phyloP scores from a whole-genome alignment of 2,329 filamentous ascomycete genomes.

The Ilyonectria destructans region DNA sequence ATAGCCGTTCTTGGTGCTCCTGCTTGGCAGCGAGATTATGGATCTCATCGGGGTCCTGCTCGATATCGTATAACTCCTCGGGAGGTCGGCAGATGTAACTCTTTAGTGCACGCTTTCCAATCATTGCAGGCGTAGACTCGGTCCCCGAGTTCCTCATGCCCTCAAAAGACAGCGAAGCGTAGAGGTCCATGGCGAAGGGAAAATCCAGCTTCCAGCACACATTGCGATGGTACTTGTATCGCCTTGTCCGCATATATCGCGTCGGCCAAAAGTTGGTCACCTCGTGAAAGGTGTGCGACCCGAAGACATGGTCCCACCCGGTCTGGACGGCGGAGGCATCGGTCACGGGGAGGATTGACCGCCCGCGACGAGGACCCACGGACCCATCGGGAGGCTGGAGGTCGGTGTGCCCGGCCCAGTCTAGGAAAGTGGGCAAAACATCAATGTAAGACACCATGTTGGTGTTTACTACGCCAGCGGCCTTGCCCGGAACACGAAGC shows the following conservation, averaged over 20 bases:
- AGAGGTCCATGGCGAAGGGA: conserved; percentile 64
- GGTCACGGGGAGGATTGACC: conserved; percentile 59
- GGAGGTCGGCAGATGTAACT: conserved; percentile 62
- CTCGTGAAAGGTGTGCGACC: conserved; percentile 69
- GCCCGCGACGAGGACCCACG: conserved; percentile 46
- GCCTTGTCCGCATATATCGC: conserved; percentile 59
- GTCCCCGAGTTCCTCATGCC: conserved; percentile 58
- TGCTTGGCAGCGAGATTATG: conserved; percentile 55
- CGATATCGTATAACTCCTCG: conserved; percentile 65
- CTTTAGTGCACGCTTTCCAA: conserved; percentile 59
- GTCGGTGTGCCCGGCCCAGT: conserved; percentile 53
- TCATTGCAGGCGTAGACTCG: conserved; percentile 28
- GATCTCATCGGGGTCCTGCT: conserved; percentile 62
- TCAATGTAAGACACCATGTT: conserved; percentile 65
- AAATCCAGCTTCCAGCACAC: conserved; percentile 66
- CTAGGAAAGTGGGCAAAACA: conserved; percentile 62
- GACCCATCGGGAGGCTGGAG: conserved; percentile 29
- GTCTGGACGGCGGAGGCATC: conserved; percentile 35
- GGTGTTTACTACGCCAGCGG: conserved; percentile 53
- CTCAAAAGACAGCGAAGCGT: conserved; percentile 61
- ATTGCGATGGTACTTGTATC: conserved; percentile 68
- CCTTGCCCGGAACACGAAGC: conserved; percentile 53
- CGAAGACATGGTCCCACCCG: conserved; percentile 60
- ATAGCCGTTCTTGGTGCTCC: conserved; percentile 51
- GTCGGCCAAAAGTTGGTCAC: conserved; percentile 68